A percentile compares a stretch with the other conserved stretches of the same genome.
Conservation (phyloP, 176 grass and related monocot species). For the Elaeis guineensis region DNA sequence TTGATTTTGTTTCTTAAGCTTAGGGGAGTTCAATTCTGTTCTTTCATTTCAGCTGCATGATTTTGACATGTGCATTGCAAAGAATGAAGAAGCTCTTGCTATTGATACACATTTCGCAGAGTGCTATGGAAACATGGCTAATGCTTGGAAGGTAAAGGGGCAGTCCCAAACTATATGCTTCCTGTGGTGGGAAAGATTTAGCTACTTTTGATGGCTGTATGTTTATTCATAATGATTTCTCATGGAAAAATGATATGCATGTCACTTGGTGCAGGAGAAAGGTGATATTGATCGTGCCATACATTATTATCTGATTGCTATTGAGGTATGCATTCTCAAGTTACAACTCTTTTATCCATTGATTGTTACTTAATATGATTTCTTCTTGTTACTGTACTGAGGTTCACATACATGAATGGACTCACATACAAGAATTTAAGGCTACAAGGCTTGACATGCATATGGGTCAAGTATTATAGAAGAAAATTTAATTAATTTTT, state of each 20-base stretch:
- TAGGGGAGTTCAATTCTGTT: background rate
- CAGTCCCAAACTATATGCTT: too few relatives aligned
- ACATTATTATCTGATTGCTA: constrained; percentile 81
- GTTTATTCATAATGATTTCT: too few relatives aligned
- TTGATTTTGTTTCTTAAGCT: too few relatives aligned
- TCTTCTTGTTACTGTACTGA: background rate
- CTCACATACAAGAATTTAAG: too few relatives aligned
- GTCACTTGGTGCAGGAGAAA: constrained; percentile 60
- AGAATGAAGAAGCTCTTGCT: constrained; percentile 88
- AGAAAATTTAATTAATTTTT: too few relatives aligned
- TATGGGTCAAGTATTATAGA: too few relatives aligned
- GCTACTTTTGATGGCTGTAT: too few relatives aligned
- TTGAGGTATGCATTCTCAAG: constrained; percentile 50
- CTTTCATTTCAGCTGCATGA: constrained; percentile 46
- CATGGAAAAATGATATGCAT: background rate
- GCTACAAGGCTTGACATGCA: too few relatives aligned
- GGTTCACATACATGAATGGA: background rate
- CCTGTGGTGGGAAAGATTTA: too few relatives aligned
- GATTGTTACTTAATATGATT: background rate
- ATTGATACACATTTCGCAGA: constrained; percentile 89
- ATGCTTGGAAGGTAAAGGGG: constrained; percentile 89
- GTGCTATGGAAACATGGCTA: constrained; percentile 98
- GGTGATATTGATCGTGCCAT: constrained; percentile 82
- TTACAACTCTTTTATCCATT: constrained; percentile 2
- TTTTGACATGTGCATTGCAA: constrained; percentile 90